phyloP scores from a whole-genome alignment of 768 basidiomycete genomes.

The Tulasnella sp. region DNA sequence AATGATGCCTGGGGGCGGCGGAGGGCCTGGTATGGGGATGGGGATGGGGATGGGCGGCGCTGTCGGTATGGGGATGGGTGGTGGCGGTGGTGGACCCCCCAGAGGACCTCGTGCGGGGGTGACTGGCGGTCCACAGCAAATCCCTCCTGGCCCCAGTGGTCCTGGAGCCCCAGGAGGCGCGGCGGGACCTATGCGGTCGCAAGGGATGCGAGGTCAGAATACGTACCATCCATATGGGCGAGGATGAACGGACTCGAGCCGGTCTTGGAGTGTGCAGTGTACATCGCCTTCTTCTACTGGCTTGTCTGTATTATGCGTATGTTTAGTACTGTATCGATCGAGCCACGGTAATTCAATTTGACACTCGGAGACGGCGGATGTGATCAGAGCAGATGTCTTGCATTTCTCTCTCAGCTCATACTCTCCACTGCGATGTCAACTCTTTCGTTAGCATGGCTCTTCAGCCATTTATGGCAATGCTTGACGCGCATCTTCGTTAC shows the following conservation, averaged over 20 bases:
- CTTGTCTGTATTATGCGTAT: too few species aligned
- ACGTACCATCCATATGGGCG: constrained; percentile 79
- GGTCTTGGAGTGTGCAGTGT: background rate
- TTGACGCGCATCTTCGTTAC: too few species aligned
- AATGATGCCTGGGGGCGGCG: constrained; percentile 9
- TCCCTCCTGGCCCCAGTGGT: constrained; percentile 33
- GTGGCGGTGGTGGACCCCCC: constrained; percentile 36
- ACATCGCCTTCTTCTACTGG: too few species aligned
- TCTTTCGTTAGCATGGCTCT: too few species aligned
- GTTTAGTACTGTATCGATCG: too few species aligned
- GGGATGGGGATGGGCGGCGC: constrained; percentile 23
- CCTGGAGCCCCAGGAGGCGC: constrained; percentile 35
- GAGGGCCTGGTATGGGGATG: constrained; percentile 11
- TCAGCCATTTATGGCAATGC: too few species aligned
- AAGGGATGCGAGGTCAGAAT: constrained; percentile 60
- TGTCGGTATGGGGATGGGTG: constrained; percentile 41
- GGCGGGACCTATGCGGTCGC: constrained; percentile 10
- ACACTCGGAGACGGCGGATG: too few species aligned
- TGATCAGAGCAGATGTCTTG: too few species aligned
- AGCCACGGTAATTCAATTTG: too few species aligned
- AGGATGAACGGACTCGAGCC: background rate
- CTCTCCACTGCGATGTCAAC: too few species aligned
- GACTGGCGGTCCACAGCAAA: constrained; percentile 15
- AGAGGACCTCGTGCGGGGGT: constrained; percentile 30
- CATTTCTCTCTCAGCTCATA: too few species aligned